These are phyloP conservation scores for Leptographium procerum DNA, from an alignment of 2,329 filamentous ascomycete species.

Conservation along the genomic window DNA sequence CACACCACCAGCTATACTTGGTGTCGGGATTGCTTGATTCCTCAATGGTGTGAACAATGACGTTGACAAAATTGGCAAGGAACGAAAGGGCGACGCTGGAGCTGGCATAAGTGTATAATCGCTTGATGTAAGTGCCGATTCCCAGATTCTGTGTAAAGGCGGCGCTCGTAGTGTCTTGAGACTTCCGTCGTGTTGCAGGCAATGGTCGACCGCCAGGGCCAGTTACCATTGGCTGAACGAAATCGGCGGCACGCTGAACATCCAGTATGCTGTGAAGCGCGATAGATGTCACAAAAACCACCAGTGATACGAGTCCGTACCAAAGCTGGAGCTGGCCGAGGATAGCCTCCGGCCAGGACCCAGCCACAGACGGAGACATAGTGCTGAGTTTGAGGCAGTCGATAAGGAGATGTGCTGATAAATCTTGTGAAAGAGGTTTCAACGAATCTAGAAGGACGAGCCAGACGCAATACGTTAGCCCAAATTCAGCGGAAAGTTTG, in stretches of 20 bases:
- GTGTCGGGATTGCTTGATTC: conserved; percentile 32
- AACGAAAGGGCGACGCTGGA: conserved; percentile 63
- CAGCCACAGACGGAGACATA: conserved; percentile 10
- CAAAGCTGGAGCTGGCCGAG: conserved; percentile 36
- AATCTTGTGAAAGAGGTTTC: conserved; percentile 1
- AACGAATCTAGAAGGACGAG: not conserved
- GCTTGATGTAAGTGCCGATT: conserved; percentile 56
- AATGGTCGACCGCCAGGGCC: conserved; percentile 87
- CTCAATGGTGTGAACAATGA: conserved; percentile 63
- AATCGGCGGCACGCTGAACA: conserved; percentile 36
- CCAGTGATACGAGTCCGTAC: conserved; percentile 40
- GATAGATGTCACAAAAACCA: conserved; percentile 38
- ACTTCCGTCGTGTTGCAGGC: conserved; percentile 51
- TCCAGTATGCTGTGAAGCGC: conserved; percentile 42
- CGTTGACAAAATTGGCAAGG: conserved; percentile 59
- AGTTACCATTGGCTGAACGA: conserved; percentile 37
- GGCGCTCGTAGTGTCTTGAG: conserved; percentile 20
- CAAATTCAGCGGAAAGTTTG: not conserved
- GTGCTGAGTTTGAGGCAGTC: conserved; percentile 7
- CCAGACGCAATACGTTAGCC: not conserved
- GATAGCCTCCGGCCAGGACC: conserved; percentile 27
- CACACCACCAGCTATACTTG: conserved; percentile 65
- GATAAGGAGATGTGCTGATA: not conserved
- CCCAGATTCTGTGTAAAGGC: conserved; percentile 19
- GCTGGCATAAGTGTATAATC: conserved; percentile 65